These are phyloP conservation scores for Lenwebbia sp. DNA, from an alignment of 345 rosid genomes.

Conservation along the genomic window DNA sequence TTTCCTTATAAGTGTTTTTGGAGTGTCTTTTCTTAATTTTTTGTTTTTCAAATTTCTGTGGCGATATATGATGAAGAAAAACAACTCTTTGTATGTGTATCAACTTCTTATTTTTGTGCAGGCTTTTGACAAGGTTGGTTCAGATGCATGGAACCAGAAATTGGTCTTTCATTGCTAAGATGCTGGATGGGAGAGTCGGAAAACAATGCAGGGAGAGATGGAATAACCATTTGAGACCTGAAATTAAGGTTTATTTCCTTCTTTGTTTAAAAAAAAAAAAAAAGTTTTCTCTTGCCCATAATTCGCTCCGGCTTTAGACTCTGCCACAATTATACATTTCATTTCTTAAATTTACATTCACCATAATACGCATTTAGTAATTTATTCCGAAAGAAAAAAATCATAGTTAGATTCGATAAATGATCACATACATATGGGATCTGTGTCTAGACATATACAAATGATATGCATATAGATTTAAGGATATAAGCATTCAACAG, in stretches of 20 bases:
- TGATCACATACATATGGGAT: neutral
- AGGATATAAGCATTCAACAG: neutral
- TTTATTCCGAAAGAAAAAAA: neutral
- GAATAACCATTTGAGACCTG: slow-evolving; percentile 76
- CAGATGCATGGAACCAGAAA: slow-evolving; percentile 37
- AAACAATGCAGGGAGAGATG: slow-evolving; percentile 93
- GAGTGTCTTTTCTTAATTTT: neutral
- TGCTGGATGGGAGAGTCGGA: slow-evolving; percentile 57
- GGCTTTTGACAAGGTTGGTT: slow-evolving; percentile 41
- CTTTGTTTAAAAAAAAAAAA: neutral
- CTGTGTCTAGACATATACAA: neutral
- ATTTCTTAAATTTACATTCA: neutral
- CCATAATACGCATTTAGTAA: neutral
- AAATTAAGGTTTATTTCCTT: slow-evolving; percentile 48
- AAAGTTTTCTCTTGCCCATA: neutral
- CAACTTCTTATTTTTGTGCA: slow-evolving; percentile 1
- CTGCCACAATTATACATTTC: neutral
- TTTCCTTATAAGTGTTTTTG: neutral
- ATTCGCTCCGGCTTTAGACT: neutral
- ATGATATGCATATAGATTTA: neutral
- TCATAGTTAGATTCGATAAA: neutral
- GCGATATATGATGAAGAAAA: neutral
- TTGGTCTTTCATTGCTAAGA: slow-evolving; percentile 60
- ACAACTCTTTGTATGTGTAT: neutral
- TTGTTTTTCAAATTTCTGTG: neutral